Base-by-base conservation (phyloP, 306 rosid species). In the Castanospermum australe region DNA sequence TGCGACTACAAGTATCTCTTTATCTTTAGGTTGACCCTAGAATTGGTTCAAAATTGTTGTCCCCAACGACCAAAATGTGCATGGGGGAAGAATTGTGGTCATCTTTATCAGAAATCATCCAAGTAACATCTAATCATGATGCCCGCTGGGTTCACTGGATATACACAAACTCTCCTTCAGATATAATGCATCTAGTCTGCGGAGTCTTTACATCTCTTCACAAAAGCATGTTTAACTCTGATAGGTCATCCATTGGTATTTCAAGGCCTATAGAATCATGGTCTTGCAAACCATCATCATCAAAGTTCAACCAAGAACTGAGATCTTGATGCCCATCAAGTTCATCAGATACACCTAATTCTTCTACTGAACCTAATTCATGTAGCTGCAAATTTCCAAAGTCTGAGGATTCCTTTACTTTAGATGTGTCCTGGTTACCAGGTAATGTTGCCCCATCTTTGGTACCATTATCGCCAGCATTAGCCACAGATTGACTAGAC, bases 191-290 rank as follows among this genome's bases (percentile, higher is more conserved):
- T 36, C 66, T 5, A 38, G 50, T 41, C 2, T 72, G 44, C n/a
- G 20, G 68, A 71, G 47, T 72, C 77, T 56, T 50, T 36, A 35
- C 21, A 57, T 72, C 48, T 52, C 67, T 63, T 81, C 79, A 88
- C 76, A 87, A 77, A 20, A 88, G 77, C 90, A 93, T 86, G 78
- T 86, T 86, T 81, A 94, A 82, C 10, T 87, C 98, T 4, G 89
- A 76, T 12, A 94, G 86, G 84, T 94, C 97, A 74, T 94, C 98
- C 96, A 92, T 92, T 15, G 98, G 97, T 76, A 94, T 94, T 79
- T 89, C 96, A 5, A 94, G 94, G 81, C 94, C 98, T 22, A 91
- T 63, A 44, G 84, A 86, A 76, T 92, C 97, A 75, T 84, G 86
- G 65, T 94, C 97, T 84, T 79, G 91, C 84, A 92, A 57, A 67